These are phyloP conservation scores for Urtica urens DNA, from an alignment of 306 rosid genomes.

Conservation along the genomic window DNA sequence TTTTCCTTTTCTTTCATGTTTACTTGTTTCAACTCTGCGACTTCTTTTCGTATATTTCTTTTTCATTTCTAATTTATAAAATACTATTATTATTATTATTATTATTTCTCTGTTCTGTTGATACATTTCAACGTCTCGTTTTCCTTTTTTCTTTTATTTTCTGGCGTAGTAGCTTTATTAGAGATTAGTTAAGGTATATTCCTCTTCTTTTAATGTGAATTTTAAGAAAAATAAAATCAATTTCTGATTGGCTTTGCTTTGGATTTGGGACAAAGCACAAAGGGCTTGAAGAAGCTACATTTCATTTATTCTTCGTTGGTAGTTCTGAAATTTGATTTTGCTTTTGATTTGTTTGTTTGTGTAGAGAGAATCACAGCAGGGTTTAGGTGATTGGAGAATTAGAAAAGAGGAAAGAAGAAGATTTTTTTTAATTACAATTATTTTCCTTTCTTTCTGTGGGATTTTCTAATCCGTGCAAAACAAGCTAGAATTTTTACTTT, in stretches of 20 bases:
- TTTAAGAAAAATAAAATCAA: too few species aligned
- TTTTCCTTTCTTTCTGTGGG: too few species aligned
- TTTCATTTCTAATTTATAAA: background rate
- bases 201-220: background rate
- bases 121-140: conserved; percentile 7
- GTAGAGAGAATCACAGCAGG: conserved; percentile 24
- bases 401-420: conserved; percentile 1
- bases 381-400: conserved; percentile 13
- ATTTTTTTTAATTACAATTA: too few species aligned
- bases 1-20: conserved; percentile 4
- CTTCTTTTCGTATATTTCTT: conserved; percentile 9
- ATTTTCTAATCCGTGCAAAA: conserved; percentile 7
- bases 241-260: background rate
- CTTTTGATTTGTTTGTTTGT: background rate
- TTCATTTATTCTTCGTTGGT: background rate
- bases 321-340: background rate
- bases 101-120: conserved; percentile 4
- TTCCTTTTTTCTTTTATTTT: background rate
- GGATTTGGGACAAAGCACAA: background rate
- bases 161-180: background rate
- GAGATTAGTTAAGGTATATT: background rate
- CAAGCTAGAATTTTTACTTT: conserved; percentile 12
- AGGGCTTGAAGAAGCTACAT: conserved; percentile 15
- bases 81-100: background rate
- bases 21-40: background rate